A percentile compares a stretch with the other conserved stretches of the same genome.
Conservation (phyloP, 2,329 filamentous ascomycete genomes). For the Purpureocillium takamizusanense region DNA sequence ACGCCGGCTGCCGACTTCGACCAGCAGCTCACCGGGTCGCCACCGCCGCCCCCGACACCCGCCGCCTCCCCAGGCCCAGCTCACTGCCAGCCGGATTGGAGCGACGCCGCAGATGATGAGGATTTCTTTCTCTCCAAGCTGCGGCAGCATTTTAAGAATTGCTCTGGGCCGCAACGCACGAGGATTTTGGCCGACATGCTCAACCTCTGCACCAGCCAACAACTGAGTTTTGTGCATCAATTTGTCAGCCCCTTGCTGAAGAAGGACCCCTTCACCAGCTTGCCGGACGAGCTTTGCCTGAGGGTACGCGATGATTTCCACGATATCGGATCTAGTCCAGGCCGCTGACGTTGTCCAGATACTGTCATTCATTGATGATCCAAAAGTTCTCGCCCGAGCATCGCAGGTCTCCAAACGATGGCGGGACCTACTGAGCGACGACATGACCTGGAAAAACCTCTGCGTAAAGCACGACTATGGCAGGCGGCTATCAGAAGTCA, state of each 20-base stretch:
- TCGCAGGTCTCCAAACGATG: slow-evolving; percentile 95
- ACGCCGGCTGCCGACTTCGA: slow-evolving; percentile 56
- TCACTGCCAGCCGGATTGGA: slow-evolving; percentile 61
- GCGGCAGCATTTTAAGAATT: slow-evolving; percentile 68
- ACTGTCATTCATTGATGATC: slow-evolving; percentile 93
- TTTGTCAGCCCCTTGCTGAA: slow-evolving; percentile 91
- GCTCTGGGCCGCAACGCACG: slow-evolving; percentile 67
- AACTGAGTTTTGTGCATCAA: slow-evolving; percentile 91
- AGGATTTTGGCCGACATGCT: slow-evolving; percentile 79
- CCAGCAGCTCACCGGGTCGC: slow-evolving; percentile 50
- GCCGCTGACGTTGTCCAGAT: slow-evolving; percentile 45
- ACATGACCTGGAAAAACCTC: slow-evolving; percentile 96
- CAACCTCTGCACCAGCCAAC: slow-evolving; percentile 89
- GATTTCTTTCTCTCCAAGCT: slow-evolving; percentile 75
- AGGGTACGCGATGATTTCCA: slow-evolving; percentile 54
- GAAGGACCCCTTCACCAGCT: slow-evolving; percentile 87
- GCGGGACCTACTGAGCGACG: slow-evolving; percentile 88
- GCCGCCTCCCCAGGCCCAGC: slow-evolving; percentile 57
- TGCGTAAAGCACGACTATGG: slow-evolving; percentile 92
- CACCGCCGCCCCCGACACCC: slow-evolving; percentile 56
- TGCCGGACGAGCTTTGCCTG: slow-evolving; percentile 89
- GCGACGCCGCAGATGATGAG: slow-evolving; percentile 68
- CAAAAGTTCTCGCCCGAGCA: slow-evolving; percentile 82
- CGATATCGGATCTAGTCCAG: slow-evolving; percentile 1
- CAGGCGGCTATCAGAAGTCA: slow-evolving; percentile 45